Percentiles rank a stretch among this genome's conserved stretches.
Evolutionary conservation across 2,329 filamentous ascomycete species (phyloP).

Genomic region (Sarocladiaceae sp.): DNA sequence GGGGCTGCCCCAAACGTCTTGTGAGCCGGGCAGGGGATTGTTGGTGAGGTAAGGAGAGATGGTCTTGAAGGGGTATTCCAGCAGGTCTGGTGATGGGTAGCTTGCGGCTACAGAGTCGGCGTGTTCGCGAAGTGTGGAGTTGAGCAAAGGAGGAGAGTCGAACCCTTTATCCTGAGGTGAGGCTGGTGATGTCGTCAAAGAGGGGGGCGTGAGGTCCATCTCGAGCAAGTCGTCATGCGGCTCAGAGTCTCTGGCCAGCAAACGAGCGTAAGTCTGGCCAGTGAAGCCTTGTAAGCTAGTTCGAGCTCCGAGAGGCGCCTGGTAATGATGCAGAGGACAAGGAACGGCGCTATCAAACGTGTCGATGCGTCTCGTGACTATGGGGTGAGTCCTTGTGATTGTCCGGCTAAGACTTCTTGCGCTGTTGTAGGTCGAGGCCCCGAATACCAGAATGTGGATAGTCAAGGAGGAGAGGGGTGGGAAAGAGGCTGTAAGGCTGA

Average conservation of each 20-base stretch:
- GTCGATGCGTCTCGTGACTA: too few species aligned
- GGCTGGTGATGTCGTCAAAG: slow-evolving; percentile 16
- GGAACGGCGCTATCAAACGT: neutral
- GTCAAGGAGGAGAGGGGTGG: neutral
- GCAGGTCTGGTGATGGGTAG: slow-evolving; percentile 39
- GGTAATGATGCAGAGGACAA: neutral
- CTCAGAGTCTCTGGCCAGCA: slow-evolving; percentile 2
- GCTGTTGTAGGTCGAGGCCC: too few species aligned
- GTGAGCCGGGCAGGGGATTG: slow-evolving; percentile 31
- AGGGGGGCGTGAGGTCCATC: slow-evolving; percentile 17
- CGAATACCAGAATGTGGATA: too few species aligned
- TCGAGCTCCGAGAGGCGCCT: neutral
- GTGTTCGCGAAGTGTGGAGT: slow-evolving; percentile 2
- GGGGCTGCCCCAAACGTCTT: slow-evolving; percentile 36
- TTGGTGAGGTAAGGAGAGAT: slow-evolving; percentile 33
- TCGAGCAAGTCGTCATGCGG: slow-evolving; percentile 1
- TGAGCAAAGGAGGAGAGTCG: slow-evolving; percentile 10
- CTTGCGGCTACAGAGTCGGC: slow-evolving; percentile 32
- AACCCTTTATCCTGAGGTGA: slow-evolving; percentile 12
- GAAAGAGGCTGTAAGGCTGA: neutral
- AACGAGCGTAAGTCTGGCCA: neutral
- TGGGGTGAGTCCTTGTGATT: too few species aligned
- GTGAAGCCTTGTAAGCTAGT: slow-evolving; percentile 4
- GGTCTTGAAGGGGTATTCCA: slow-evolving; percentile 37
- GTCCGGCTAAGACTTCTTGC: too few species aligned